Base-by-base conservation (phyloP, 2,329 filamentous ascomycete genomes). In the Exophiala oligosperma region DNA sequence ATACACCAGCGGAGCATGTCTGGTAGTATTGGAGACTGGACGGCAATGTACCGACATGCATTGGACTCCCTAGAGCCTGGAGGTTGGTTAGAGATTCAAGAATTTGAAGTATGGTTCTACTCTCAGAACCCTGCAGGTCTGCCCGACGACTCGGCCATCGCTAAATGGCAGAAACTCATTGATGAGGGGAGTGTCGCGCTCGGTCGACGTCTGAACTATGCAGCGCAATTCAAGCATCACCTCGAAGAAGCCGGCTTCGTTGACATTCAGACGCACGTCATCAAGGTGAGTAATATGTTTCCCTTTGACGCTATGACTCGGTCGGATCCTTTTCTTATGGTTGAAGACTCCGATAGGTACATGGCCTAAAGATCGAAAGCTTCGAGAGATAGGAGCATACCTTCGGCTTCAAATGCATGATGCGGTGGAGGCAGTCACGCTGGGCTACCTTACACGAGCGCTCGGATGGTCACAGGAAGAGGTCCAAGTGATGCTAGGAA, bases 321-420 rank as follows among this genome's bases (percentile, higher is more conserved):
- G 2, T 2, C 32, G 8, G 11, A 11, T 35, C 32, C 9, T 35
- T 2, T 35, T 6, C 32, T 57, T 38, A 23, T 43, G 40, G 32
- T 29, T 26, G 54, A 3, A 58, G 37, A 23, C 66, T n/a, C 70
- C 70, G 2, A 64, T 71, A 32, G 69, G 69, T 26, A 57, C 62
- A 5, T 71, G 69, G 69, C 58, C 69, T 9, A 68, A 67, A 47
- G 65, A 71, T 38, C 56, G 60, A 49, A 63, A 63, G 12, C 71
- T 80, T 43, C 79, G 76, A 59, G 72, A 77, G 52, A 70, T 74
- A 17, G 73, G 73, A 11, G 64, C 68, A 14, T 63, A 71, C n/a
- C 67, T 68, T 48, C 70, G 69, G 61, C 46, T 68, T 8, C 62
- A 68, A 1, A 48, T 73, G 26, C 59, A 69, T 14, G 70, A 73